Percentiles rank a stretch among this genome's conserved stretches.
phyloP scores from a whole-genome alignment of 345 rosid species.

The Geranium rotundifolium region DNA sequence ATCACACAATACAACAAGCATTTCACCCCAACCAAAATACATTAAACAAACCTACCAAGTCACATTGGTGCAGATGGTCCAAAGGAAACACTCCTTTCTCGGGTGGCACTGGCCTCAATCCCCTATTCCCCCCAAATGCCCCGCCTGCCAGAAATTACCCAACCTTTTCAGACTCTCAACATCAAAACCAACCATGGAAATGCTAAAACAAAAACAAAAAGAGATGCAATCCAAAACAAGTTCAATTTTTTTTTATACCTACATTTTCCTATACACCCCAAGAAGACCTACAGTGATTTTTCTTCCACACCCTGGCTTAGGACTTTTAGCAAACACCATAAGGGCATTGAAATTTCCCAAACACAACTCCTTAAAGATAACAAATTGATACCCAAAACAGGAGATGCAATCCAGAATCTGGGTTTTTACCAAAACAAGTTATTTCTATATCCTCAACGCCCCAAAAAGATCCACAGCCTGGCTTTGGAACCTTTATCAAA shows the following conservation, averaged over 20 bases:
- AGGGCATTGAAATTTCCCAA: not conserved
- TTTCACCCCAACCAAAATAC: not conserved
- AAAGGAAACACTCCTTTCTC: slow-evolving; percentile 90
- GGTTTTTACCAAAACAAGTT: no score
- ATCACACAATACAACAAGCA: not conserved
- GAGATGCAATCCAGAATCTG: no score
- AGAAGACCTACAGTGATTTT: not conserved
- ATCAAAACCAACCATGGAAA: not conserved
- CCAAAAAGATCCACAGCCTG: no score
- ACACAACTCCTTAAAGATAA: not conserved
- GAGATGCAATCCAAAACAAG: not conserved
- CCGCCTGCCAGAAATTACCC: slow-evolving; percentile 45
- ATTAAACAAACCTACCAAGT: slow-evolving; percentile 32
- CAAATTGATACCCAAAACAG: not conserved
- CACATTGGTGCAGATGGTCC: slow-evolving; percentile 85
- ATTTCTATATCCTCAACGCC: no score
- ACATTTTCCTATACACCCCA: not conserved
- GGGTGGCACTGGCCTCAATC: slow-evolving; percentile 80
- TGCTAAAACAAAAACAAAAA: not conserved
- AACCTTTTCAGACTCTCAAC: not conserved
- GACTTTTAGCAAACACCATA: not conserved
- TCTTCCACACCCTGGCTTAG: not conserved
- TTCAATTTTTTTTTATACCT: not conserved
- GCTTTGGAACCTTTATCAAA: no score
- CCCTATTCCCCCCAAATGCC: slow-evolving; percentile 93